Percentiles rank a stretch among this genome's conserved stretches.
Evolutionary conservation across 495 filamentous ascomycete species (phyloP).

Genomic region (Tuber melanosporum): DNA sequence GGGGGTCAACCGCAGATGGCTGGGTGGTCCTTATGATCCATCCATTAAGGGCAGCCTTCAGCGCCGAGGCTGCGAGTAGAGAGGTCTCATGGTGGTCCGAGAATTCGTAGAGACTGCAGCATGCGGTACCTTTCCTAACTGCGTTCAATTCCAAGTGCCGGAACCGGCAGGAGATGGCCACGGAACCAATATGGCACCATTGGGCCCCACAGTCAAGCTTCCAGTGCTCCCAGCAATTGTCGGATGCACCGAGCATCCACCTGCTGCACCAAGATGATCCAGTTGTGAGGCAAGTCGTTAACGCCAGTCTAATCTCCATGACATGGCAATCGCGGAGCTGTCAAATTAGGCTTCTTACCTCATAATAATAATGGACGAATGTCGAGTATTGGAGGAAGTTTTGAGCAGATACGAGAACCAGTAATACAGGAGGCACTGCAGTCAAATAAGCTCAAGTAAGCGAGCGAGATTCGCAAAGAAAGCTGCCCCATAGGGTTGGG

Average conservation of each 20-base stretch:
- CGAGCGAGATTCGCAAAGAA: neutral
- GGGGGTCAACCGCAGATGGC: conserved; percentile 24
- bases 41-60: neutral
- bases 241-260: neutral
- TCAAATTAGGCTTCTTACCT: neutral
- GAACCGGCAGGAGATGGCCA: neutral
- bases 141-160: neutral
- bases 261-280: neutral
- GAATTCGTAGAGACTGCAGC: neutral
- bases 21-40: conserved; percentile 5
- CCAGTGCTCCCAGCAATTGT: neutral
- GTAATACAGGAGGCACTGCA: neutral
- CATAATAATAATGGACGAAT: neutral
- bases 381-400: no score
- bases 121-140: neutral
- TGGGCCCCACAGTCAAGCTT: neutral
- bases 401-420: no score
- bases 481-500: neutral
- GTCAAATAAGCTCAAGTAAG: neutral
- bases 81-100: neutral
- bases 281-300: neutral
- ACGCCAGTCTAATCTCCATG: neutral
- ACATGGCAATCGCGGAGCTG: neutral
- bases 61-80: neutral
- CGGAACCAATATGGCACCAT: neutral